A percentile compares a stretch with the other conserved stretches of the same genome.
Evolutionary conservation across 2,329 filamentous ascomycete genomes (phyloP).

Genomic region (Diplodia corticola): DNA sequence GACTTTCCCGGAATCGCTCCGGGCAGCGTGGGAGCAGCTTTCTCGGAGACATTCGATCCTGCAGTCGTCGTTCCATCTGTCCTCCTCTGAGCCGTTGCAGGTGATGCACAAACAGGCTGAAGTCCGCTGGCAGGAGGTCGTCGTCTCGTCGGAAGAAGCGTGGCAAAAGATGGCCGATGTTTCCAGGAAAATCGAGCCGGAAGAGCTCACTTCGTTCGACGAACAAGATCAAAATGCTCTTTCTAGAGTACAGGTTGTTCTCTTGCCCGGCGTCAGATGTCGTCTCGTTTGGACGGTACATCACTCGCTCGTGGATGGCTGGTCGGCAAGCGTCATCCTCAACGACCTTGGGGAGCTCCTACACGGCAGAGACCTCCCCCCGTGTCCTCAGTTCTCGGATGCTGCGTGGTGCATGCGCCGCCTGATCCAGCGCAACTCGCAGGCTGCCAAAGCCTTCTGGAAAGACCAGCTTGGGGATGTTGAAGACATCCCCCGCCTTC

Average conservation of each 20-base stretch:
- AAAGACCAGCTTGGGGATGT: background rate
- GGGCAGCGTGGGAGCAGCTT: background rate
- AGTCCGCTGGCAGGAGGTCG: background rate
- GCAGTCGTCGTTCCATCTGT: slow-evolving; percentile 2
- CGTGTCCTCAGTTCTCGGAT: background rate
- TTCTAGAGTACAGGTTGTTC: background rate
- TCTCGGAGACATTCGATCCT: background rate
- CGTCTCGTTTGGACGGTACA: slow-evolving; percentile 12
- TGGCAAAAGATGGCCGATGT: background rate
- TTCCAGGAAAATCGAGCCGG: background rate
- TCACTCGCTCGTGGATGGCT: slow-evolving; percentile 9
- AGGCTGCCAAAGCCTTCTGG: background rate
- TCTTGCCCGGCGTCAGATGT: background rate
- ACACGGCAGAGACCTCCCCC: background rate
- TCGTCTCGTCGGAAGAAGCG: background rate
- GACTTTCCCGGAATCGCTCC: background rate
- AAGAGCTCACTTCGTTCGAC: background rate
- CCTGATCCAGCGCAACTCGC: background rate
- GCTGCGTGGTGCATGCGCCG: background rate
- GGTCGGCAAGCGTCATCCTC: slow-evolving; percentile 3
- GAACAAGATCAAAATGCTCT: background rate
- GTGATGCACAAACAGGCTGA: background rate
- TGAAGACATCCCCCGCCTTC: slow-evolving; percentile 10
- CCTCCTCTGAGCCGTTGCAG: background rate
- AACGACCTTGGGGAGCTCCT: slow-evolving; percentile 10